Percentiles rank a stretch among this genome's conserved stretches.
phyloP scores from a whole-genome alignment of 208 protist genomes.

The Leishmania arabica region DNA sequence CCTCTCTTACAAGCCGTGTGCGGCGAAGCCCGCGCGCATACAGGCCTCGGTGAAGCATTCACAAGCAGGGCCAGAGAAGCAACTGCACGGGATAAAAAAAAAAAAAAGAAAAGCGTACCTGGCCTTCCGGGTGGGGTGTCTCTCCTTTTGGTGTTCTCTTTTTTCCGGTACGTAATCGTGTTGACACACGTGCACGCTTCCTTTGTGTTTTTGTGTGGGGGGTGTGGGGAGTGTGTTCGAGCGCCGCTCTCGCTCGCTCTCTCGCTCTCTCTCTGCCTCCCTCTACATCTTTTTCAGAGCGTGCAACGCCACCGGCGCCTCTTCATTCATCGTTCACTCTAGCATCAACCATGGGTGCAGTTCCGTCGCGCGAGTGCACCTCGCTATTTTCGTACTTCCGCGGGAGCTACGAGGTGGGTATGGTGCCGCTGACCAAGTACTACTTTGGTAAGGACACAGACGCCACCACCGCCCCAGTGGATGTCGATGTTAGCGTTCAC shows the following conservation, averaged over 20 bases:
- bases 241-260: not conserved
- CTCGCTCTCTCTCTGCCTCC: not conserved
- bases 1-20: not conserved
- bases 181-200: not conserved
- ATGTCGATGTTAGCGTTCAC: not conserved
- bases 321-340: not conserved
- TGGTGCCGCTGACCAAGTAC: slow-evolving; percentile 77
- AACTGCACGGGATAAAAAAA: too few species aligned
- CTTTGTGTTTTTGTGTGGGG: not conserved
- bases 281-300: slow-evolving; percentile 2
- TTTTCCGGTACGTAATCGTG: not conserved
- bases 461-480: not conserved
- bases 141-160: not conserved
- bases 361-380: slow-evolving; percentile 62
- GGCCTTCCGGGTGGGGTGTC: not conserved
- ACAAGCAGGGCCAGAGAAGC: not conserved
- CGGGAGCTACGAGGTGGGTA: slow-evolving; percentile 84
- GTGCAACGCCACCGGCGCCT: not conserved
- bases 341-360: slow-evolving; percentile 54
- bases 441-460: slow-evolving; percentile 61
- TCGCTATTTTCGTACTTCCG: slow-evolving; percentile 87
- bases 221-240: too few species aligned
- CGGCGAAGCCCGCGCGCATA: not conserved
- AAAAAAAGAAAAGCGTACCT: not conserved
- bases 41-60: not conserved